Percentiles rank a stretch among this genome's conserved stretches.
Evolutionary conservation across 2,329 filamentous ascomycete genomes (phyloP).

Genomic region (Gaeumannomyces tritici): DNA sequence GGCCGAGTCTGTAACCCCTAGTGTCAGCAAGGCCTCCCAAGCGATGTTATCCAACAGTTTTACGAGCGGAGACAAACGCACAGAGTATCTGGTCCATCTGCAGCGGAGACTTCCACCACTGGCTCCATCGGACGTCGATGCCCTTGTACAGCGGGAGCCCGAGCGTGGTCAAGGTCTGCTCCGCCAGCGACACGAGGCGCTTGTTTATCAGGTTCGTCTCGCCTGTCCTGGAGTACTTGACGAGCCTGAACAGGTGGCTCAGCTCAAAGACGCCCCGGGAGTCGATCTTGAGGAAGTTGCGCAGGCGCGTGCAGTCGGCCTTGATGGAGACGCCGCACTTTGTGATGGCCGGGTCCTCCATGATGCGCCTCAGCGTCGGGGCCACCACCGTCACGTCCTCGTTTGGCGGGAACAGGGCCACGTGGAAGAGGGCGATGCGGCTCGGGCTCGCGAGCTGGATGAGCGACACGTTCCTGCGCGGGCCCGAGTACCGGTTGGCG

Average conservation of each 20-base stretch:
- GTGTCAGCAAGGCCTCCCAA: slow-evolving; percentile 13
- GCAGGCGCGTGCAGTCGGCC: slow-evolving; percentile 60
- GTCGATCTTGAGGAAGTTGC: slow-evolving; percentile 54
- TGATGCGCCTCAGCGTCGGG: slow-evolving; percentile 58
- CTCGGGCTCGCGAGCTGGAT: slow-evolving; percentile 74
- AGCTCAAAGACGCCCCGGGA: slow-evolving; percentile 66
- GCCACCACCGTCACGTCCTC: slow-evolving; percentile 55
- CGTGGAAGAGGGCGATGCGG: slow-evolving; percentile 72
- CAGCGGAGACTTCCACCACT: slow-evolving; percentile 64
- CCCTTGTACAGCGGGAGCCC: slow-evolving; percentile 70
- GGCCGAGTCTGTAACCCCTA: slow-evolving; percentile 51
- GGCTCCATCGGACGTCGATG: slow-evolving; percentile 54
- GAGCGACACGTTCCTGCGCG: slow-evolving; percentile 65
- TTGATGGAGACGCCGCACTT: slow-evolving; percentile 73
- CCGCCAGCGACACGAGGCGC: slow-evolving; percentile 53
- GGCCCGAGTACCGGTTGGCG: slow-evolving; percentile 31
- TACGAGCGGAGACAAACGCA: slow-evolving; percentile 32
- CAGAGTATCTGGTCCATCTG: slow-evolving; percentile 56
- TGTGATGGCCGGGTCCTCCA: slow-evolving; percentile 59
- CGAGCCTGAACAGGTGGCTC: slow-evolving; percentile 69
- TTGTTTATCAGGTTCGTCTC: slow-evolving; percentile 54
- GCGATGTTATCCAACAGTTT: not conserved
- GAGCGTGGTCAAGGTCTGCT: slow-evolving; percentile 61
- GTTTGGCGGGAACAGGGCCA: slow-evolving; percentile 49
- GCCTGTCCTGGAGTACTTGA: slow-evolving; percentile 51